Evolutionary conservation across 495 filamentous ascomycete genomes (phyloP).

Genomic region (Aspergillus nanangensis): DNA sequence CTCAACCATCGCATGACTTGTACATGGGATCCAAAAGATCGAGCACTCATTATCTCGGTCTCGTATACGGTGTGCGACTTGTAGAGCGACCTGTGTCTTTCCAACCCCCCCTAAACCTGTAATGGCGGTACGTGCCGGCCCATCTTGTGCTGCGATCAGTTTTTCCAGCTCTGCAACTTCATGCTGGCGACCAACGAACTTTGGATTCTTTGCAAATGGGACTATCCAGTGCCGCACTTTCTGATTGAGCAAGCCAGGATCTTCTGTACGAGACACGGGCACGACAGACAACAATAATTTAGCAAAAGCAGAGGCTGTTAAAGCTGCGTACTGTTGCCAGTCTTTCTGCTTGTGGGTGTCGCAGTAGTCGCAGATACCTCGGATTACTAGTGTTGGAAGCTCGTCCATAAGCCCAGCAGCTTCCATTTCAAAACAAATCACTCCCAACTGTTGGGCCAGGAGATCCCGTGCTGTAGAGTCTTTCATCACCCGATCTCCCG

Average conservation of each 20-base stretch:
- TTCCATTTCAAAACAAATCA: constrained; percentile 16
- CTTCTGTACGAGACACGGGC: too few relatives aligned
- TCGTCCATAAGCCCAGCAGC: too few relatives aligned
- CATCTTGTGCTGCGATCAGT: too few relatives aligned
- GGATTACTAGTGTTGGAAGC: too few relatives aligned
- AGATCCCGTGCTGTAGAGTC: constrained; percentile 18
- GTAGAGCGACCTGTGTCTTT: constrained; percentile 50
- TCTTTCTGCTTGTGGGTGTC: constrained; percentile 3
- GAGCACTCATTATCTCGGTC: constrained; percentile 33
- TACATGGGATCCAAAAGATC: constrained; percentile 48
- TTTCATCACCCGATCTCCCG: constrained; percentile 24
- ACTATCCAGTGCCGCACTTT: too few relatives aligned
- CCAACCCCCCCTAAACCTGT: constrained; percentile 44
- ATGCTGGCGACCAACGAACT: too few relatives aligned
- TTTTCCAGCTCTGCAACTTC: too few relatives aligned
- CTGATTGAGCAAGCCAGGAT: too few relatives aligned
- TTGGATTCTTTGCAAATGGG: too few relatives aligned
- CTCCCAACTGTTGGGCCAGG: constrained; percentile 11
- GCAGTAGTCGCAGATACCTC: too few relatives aligned
- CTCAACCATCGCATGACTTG: constrained; percentile 35
- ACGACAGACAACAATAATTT: constrained; percentile 2
- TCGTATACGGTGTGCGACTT: constrained; percentile 39
- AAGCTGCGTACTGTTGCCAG: constrained; percentile 2
- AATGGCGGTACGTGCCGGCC: constrained; percentile 31
- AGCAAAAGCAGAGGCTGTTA: background rate